Base-by-base conservation (phyloP, 768 basidiomycete species). In the Rhizopogon roseolus region DNA sequence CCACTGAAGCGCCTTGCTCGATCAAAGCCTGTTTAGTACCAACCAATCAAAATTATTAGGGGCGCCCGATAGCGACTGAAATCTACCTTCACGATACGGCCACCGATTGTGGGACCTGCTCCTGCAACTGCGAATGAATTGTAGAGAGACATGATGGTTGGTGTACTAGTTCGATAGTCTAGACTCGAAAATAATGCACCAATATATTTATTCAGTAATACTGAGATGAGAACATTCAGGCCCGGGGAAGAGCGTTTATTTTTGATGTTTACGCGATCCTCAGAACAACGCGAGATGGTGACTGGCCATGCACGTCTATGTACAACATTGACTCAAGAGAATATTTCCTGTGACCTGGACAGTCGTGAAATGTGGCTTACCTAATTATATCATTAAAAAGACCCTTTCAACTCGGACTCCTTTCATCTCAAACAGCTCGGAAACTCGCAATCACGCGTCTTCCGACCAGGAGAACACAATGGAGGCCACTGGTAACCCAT, bases 381-480 rank as follows among this genome's bases (percentile, higher is more conserved):
- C 22, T 22, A 22, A 22, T 22, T 22, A 22, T 22, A 22, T 22
- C 22, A 22, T 22, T 22, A 22, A 22, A 22, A 22, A 22, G 22
- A 22, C 22, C 29, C 29, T 32, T 32, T 32, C 29, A 32, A 22
- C 22, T 22, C 22, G 22, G 3, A 22, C 22, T 22, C 10, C 29
- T 32, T 32, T 32, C 9, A 32, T 32, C 29, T 32, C 29, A 32
- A 10, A 32, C 29, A 3, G 29, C 37, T 38, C 16, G 13, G 37
- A 16, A 16, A 38, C 16, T 14, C 5, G 37, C 37, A 38, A 38
- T 6, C 13, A 38, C 37, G 14, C 42, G 11, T 22, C 38, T 9
- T 41, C 49, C 13, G 37, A 49, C 34, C 51, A 82, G 72, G 59
- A 89, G 74, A 22, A 81, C 71, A 8, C 77, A 75, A 13, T 77